Evolutionary conservation across 208 protist species (phyloP).

Genomic region (Leishmania tarentolae): DNA sequence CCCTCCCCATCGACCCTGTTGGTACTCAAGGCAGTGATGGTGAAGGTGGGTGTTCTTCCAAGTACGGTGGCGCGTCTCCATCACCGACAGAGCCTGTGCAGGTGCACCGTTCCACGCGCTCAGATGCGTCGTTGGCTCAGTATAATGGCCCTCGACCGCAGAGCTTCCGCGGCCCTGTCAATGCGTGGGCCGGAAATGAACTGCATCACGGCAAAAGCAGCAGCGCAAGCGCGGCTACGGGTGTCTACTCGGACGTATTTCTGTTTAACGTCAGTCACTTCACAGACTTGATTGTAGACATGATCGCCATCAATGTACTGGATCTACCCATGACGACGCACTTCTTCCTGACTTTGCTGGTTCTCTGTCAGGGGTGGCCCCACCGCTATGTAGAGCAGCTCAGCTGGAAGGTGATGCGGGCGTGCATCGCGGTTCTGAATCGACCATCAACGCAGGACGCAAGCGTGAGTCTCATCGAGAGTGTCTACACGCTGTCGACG

Average conservation of each 20-base stretch:
- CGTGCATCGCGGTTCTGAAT: conserved; percentile 78
- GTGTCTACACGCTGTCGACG: conserved; percentile 57
- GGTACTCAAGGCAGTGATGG: neutral
- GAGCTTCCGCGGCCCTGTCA: neutral
- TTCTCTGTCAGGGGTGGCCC: conserved; percentile 60
- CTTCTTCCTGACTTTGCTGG: conserved; percentile 67
- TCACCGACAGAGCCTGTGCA: neutral
- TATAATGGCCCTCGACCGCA: neutral
- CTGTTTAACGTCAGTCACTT: conserved; percentile 83
- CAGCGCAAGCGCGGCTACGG: neutral
- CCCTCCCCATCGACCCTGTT: neutral
- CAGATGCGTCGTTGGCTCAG: neutral
- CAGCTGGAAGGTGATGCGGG: conserved; percentile 68
- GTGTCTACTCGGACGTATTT: conserved; percentile 52
- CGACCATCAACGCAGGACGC: conserved; percentile 59
- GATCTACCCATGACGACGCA: conserved; percentile 54
- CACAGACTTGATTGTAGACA: conserved; percentile 76
- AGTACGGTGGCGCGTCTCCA: neutral
- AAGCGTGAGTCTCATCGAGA: conserved; percentile 49
- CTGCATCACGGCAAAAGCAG: neutral
- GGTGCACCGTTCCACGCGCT: neutral
- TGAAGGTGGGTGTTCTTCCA: neutral
- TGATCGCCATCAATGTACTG: conserved; percentile 84
- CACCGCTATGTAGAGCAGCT: conserved; percentile 60
- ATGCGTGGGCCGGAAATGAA: neutral